Conservation (phyloP, 2,329 filamentous ascomycete species). For the Aspergillus pseudoviridinutans region DNA sequence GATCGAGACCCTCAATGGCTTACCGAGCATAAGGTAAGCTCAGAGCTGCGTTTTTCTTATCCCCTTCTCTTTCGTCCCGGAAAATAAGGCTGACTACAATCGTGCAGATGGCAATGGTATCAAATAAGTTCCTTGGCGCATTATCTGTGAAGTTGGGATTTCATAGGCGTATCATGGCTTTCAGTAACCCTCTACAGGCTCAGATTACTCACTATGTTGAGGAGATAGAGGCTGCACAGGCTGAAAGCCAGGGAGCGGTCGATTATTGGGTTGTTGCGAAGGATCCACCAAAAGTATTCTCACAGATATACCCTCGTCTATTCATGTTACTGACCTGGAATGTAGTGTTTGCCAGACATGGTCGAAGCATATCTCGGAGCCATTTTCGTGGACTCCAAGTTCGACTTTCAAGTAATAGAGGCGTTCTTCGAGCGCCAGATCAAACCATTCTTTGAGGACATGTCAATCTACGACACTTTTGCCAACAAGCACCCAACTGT, state of each 20-base stretch:
- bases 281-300: conserved; percentile 41
- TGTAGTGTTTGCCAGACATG: conserved; percentile 70
- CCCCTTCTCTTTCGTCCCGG: background rate
- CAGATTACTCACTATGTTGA: conserved; percentile 50
- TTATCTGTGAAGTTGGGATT: conserved; percentile 75
- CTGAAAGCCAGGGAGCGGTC: conserved; percentile 27
- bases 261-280: conserved; percentile 43
- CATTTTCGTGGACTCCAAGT: conserved; percentile 83
- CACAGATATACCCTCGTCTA: background rate
- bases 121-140: conserved; percentile 86
- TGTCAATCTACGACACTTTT: conserved; percentile 81
- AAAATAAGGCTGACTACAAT: conserved; percentile 7
- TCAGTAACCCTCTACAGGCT: conserved; percentile 33
- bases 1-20: conserved; percentile 89
- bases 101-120: conserved; percentile 83
- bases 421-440: conserved; percentile 74
- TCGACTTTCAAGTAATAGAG: conserved; percentile 69
- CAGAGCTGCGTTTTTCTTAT: background rate
- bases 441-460: conserved; percentile 75
- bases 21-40: conserved; percentile 77
- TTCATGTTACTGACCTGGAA: conserved; percentile 12
- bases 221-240: conserved; percentile 31
- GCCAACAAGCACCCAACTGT: conserved; percentile 78
- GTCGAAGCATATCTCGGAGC: conserved; percentile 87
- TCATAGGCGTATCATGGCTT: conserved; percentile 63